Base-by-base conservation (phyloP, 2,329 filamentous ascomycete species). In the Colletotrichum nymphaeae region DNA sequence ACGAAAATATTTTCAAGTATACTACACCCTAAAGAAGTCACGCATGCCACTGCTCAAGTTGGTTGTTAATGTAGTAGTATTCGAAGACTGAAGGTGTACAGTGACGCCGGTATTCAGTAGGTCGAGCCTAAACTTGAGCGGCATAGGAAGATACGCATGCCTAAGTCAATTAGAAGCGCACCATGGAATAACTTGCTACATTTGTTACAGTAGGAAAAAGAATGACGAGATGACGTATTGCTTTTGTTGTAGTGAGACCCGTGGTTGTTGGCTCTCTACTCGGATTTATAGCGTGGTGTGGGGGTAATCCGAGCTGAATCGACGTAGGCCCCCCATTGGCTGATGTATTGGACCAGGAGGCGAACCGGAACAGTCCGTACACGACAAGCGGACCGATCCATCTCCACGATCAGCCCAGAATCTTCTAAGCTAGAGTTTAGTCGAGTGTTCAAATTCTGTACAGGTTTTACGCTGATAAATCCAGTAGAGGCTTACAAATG, bases 391-490 rank as follows among this genome's bases (percentile, higher is more conserved):
- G 57, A 63, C 64, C 64, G 28, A 42, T 22, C 19, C 42, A 42
- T 46, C 26, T 22, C 49, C 28, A 37, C 16, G n/a, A 67, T 60
- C 42, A 59, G 55, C 12, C 55, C 64, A 59, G 37, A 2, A 9
- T 26, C 5, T 49, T 11, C 7, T 19, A 12, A 30, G 26, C 3
- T 1, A 11, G 30, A 6, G 7, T 22, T 11, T 12, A 62, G 26
- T 30, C 30, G 14, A 11, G 19, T 22, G 24, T 42, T 28, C 42
- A 14, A 3, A 4, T 12, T 26, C 8, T 11, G 7, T 49, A 22
- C 9, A 26, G 30, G 42, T 53, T 19, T 3, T n/a, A 1, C 16
- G 65, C 65, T 68, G 65, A 68, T 68, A 63, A 62, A 68, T 68
- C 22, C 9, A 19, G 22, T 9, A 14, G 4, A 8, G 12, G 56